Conservation (phyloP, 208 protist genomes). For the Crithidia expoeki region DNA sequence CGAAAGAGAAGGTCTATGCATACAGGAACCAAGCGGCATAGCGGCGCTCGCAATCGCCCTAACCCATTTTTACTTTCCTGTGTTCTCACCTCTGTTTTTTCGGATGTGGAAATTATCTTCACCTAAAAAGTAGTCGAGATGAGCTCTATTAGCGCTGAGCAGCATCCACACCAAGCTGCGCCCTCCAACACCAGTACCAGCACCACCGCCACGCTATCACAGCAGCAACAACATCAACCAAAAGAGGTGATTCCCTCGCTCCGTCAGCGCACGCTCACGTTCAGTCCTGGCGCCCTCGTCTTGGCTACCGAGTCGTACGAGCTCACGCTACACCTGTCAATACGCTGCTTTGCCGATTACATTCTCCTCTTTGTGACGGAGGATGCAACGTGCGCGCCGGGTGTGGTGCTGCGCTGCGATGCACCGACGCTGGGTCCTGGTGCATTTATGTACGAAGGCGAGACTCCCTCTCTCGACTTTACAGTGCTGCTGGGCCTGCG, state of each 20-base stretch:
- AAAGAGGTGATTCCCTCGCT: constrained; percentile 27
- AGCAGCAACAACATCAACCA: background rate
- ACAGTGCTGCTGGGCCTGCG: constrained; percentile 72
- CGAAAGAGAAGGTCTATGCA: too few relatives aligned
- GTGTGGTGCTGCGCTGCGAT: constrained; percentile 66
- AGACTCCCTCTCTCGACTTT: constrained; percentile 50
- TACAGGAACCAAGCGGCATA: too few relatives aligned
- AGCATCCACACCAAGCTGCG: background rate
- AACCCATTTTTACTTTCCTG: too few relatives aligned
- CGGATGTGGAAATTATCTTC: too few relatives aligned
- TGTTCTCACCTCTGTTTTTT: too few relatives aligned
- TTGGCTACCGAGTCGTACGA: background rate
- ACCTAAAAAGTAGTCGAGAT: too few relatives aligned
- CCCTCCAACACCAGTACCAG: constrained; percentile 5
- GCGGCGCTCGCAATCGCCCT: too few relatives aligned
- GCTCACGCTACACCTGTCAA: constrained; percentile 52
- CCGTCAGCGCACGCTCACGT: constrained; percentile 28
- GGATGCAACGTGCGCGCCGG: constrained; percentile 63
- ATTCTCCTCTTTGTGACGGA: constrained; percentile 78
- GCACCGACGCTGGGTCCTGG: constrained; percentile 21
- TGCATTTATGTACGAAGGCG: constrained; percentile 41
- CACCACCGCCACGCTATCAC: constrained; percentile 4
- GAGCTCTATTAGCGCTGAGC: too few relatives aligned
- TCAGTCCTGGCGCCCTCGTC: constrained; percentile 1
- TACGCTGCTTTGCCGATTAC: constrained; percentile 71